Conservation (phyloP, 2,329 filamentous ascomycete genomes). For the Aspergillus sp. region DNA sequence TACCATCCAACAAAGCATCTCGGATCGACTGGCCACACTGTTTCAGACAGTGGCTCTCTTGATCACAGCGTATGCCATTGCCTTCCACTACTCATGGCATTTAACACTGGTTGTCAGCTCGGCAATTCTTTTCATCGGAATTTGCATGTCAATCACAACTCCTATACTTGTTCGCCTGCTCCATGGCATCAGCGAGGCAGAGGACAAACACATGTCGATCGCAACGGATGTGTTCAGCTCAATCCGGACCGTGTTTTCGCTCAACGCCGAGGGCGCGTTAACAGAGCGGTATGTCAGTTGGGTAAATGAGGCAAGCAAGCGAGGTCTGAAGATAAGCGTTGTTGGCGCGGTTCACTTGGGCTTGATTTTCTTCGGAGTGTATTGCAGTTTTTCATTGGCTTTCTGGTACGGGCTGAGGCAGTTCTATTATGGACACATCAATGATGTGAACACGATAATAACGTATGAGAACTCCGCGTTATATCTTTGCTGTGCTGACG, state of each 20-base stretch:
- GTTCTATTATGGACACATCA: neutral
- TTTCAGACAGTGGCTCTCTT: constrained; percentile 49
- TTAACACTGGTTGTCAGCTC: constrained; percentile 57
- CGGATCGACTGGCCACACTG: constrained; percentile 54
- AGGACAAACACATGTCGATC: constrained; percentile 43
- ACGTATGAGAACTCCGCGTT: neutral
- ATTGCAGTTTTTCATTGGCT: neutral
- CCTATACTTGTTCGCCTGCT: constrained; percentile 41
- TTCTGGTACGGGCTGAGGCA: neutral
- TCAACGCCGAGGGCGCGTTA: constrained; percentile 47
- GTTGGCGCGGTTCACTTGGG: neutral
- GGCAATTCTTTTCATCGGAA: constrained; percentile 48
- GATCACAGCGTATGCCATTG: constrained; percentile 54
- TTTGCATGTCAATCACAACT: constrained; percentile 37
- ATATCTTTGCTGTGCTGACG: neutral
- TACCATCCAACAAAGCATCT: constrained; percentile 59
- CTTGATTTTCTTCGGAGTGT: neutral
- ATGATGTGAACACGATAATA: neutral
- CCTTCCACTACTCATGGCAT: constrained; percentile 58
- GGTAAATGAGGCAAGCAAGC: neutral
- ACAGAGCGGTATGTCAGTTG: constrained; percentile 37
- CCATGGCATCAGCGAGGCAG: constrained; percentile 42
- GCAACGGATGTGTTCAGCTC: constrained; percentile 49
- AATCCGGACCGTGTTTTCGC: constrained; percentile 51
- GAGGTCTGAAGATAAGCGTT: neutral